These are phyloP conservation scores for Penicillium digitatum DNA, from an alignment of 2,329 filamentous ascomycete species.

Conservation along the genomic window DNA sequence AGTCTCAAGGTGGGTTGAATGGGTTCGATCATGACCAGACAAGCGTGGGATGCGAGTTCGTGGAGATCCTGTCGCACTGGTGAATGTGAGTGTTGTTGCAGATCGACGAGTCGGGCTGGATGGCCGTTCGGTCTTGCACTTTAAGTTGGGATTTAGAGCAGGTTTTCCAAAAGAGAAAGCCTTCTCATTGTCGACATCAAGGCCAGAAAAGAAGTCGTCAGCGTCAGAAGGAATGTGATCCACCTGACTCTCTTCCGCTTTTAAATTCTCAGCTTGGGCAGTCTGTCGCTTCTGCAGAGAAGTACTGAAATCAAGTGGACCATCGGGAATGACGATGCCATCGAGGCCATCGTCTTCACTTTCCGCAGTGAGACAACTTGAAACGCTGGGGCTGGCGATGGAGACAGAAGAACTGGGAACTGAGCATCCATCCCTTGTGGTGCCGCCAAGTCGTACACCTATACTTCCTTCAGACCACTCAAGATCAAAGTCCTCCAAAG, in stretches of 20 bases:
- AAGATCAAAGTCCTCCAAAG: conserved; percentile 69
- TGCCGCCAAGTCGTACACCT: conserved; percentile 85
- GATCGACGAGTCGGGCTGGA: conserved; percentile 67
- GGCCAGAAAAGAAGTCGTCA: conserved; percentile 79
- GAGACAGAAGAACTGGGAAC: conserved; percentile 82
- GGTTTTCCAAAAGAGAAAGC: conserved; percentile 76
- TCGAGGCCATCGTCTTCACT: conserved; percentile 92
- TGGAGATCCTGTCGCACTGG: conserved; percentile 62
- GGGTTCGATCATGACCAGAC: conserved; percentile 64
- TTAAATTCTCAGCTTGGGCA: conserved; percentile 36
- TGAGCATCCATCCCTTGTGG: conserved; percentile 71
- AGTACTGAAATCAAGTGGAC: conserved; percentile 76
- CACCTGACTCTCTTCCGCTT: conserved; percentile 23
- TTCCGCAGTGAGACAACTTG: conserved; percentile 84
- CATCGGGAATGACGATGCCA: conserved; percentile 78
- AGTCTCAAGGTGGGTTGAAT: conserved; percentile 73
- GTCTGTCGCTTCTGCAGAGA: conserved; percentile 69
- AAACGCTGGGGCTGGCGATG: conserved; percentile 84
- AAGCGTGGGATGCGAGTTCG: conserved; percentile 76
- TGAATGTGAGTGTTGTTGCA: conserved; percentile 85
- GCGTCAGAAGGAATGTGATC: conserved; percentile 30
- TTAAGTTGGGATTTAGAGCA: conserved; percentile 85
- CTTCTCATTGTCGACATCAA: conserved; percentile 82
- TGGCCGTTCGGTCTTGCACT: conserved; percentile 69
- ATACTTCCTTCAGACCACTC: conserved; percentile 93